Evolutionary conservation across 176 grass and related monocot species (phyloP).

Genomic region (Lolium perenne): DNA sequence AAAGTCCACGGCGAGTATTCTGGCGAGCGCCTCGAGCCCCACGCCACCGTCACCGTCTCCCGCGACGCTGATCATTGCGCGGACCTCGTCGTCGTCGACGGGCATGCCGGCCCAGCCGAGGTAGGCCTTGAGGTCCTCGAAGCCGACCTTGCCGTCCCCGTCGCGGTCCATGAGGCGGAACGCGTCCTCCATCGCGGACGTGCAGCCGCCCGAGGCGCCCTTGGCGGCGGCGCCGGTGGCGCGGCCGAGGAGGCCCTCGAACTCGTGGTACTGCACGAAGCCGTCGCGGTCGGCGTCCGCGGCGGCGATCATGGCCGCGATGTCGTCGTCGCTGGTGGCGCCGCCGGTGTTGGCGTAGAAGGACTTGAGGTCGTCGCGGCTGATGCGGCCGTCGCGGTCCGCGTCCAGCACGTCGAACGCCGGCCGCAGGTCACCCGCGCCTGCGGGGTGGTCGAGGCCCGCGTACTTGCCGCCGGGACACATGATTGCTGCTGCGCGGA

Average conservation of each 20-base stretch:
- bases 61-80: constrained; percentile 69
- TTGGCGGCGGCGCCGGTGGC: background rate
- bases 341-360: constrained; percentile 59
- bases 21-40: constrained; percentile 59
- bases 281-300: constrained; percentile 90
- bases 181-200: constrained; percentile 68
- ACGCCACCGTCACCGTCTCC: constrained; percentile 53
- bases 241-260: constrained; percentile 76
- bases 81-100: constrained; percentile 72
- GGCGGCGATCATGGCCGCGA: constrained; percentile 82
- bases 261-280: constrained; percentile 89
- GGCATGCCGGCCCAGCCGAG: constrained; percentile 80
- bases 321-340: constrained; percentile 67
- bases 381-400: constrained; percentile 92
- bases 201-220: background rate
- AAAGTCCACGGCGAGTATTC: constrained; percentile 64
- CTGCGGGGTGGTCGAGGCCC: constrained; percentile 45
- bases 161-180: constrained; percentile 93
- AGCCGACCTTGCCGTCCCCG: constrained; percentile 92
- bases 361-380: constrained; percentile 85
- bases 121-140: constrained; percentile 89
- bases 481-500: constrained; percentile 45
- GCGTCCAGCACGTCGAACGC: constrained; percentile 94
- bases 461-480: constrained; percentile 62
- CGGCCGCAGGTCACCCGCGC: constrained; percentile 51